phyloP scores from a whole-genome alignment of 2,329 filamentous ascomycete genomes.

The Phialemoniopsis sp. region DNA sequence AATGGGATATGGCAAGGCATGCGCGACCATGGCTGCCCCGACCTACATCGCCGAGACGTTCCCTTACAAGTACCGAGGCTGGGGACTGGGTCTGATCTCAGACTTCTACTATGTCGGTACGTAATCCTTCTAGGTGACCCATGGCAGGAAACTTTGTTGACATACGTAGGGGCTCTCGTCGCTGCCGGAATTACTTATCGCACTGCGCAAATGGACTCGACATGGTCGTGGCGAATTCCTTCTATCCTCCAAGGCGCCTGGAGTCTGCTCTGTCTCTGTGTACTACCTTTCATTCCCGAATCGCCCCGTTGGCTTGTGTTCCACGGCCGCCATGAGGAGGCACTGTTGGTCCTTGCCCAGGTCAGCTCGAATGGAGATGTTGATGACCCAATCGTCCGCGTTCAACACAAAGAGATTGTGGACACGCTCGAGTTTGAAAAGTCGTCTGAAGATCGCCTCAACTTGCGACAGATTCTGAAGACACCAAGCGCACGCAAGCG shows the following conservation, averaged over 20 bases:
- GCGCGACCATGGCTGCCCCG: too few relatives aligned
- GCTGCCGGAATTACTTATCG: too few relatives aligned
- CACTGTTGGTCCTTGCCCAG: conserved; percentile 1
- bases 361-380: conserved; percentile 2
- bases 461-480: conserved; percentile 31
- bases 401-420: conserved; percentile 3
- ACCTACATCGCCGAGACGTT: too few relatives aligned
- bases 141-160: too few relatives aligned
- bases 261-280: conserved; percentile 1
- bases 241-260: conserved; percentile 1
- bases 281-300: conserved; percentile 3
- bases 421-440: conserved; percentile 1
- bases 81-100: too few relatives aligned
- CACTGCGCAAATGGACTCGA: too few relatives aligned
- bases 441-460: too few relatives aligned
- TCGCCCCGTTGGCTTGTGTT: conserved; percentile 3
- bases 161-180: too few relatives aligned
- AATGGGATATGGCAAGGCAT: too few relatives aligned
- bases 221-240: conserved; percentile 1
- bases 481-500: conserved; percentile 28
- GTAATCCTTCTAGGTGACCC: too few relatives aligned
- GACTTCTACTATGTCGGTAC: too few relatives aligned
- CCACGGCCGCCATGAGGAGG: conserved; percentile 6
- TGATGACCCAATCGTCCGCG: conserved; percentile 1
- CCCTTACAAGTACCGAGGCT: too few relatives aligned